A percentile compares a stretch with the other conserved stretches of the same genome.
These are phyloP conservation scores for Pseudogymnoascus sp. DNA, from an alignment of 2,329 filamentous ascomycete genomes.

Conservation along the genomic window DNA sequence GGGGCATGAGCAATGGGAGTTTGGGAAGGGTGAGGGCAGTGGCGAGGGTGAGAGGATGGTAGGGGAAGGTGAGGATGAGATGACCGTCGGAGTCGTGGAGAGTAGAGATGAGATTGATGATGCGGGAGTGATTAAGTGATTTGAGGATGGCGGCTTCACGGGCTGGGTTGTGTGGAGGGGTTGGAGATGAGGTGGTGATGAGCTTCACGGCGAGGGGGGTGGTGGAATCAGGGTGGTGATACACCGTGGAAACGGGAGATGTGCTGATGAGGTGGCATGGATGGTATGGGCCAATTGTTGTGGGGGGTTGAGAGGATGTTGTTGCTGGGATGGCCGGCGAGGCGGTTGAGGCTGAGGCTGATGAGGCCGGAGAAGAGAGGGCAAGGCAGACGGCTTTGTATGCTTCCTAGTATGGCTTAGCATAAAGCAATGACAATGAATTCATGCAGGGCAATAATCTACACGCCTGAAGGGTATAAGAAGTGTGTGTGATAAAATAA, in stretches of 20 bases:
- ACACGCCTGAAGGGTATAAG: not conserved
- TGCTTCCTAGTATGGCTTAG: slow-evolving; percentile 41
- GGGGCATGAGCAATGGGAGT: slow-evolving; percentile 30
- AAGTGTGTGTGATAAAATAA: not conserved
- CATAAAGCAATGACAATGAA: not conserved
- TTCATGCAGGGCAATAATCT: not conserved
- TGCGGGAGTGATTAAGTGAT: slow-evolving; percentile 45
- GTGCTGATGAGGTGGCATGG: slow-evolving; percentile 48
- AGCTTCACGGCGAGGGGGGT: slow-evolving; percentile 68
- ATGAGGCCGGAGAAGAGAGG: slow-evolving; percentile 30
- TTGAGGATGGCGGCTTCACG: slow-evolving; percentile 71
- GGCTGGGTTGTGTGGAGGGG: slow-evolving; percentile 72
- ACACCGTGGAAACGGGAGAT: slow-evolving; percentile 78
- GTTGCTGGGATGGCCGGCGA: slow-evolving; percentile 13
- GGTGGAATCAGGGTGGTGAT: slow-evolving; percentile 48
- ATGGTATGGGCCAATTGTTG: slow-evolving; percentile 45
- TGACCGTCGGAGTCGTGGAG: slow-evolving; percentile 64
- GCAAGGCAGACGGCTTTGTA: slow-evolving; percentile 41
- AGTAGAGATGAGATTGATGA: slow-evolving; percentile 63
- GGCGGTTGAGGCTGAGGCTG: slow-evolving; percentile 22
- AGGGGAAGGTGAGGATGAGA: slow-evolving; percentile 79
- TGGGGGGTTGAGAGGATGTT: slow-evolving; percentile 25
- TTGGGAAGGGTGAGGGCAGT: slow-evolving; percentile 42
- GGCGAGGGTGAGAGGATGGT: slow-evolving; percentile 64
- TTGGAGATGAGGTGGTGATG: slow-evolving; percentile 58